Base-by-base conservation (phyloP, 2,329 filamentous ascomycete genomes). In the Fusarium globosum region DNA sequence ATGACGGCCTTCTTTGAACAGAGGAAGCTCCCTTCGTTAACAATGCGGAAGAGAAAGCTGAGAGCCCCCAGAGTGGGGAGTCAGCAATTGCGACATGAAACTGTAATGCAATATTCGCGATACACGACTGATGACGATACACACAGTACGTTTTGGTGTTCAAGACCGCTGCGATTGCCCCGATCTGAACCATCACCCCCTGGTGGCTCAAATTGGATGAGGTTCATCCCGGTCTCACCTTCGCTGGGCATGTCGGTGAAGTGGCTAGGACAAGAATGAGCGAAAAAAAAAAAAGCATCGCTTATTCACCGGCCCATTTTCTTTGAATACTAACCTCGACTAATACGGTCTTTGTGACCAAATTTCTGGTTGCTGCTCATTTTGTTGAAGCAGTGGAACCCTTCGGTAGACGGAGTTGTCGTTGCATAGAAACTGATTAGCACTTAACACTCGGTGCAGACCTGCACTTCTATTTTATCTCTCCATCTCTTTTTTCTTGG, bases 251-350 rank as follows among this genome's bases (percentile, higher is more conserved):
- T 59, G 51, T 59, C 46, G 59, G 65, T 43, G 49, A 56, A 72
- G 61, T 73, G 51, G 59, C 45, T 49, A 74, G 43, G 63, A 74
- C 13, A 68, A 70, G 41, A 70, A 68, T 46, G 71, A 63, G 61
- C 64, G 56, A 73, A 33, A 33, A 33, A 73, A 33, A 33, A 33
- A 33, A 71, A 62, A 60, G 46, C 39, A 45, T 51, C 45, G 57
- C 53, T 51, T 55, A 52, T 58, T 55, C 60, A n/a, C 67, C 51
- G 49, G 38, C 45, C 61, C 51, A 39, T 57, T 49, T 65, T 42
- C 52, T 36, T 49, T 65, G 42, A 56, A 61, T 73, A 60, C 52
- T 68, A 59, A 69, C 60, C 39, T 69, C 58, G 57, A 72, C 60
- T 61, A 73, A 74, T 74, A 53, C 26, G 63, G 38, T 33, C 33